These are phyloP conservation scores for Lachnellula occidentalis DNA, from an alignment of 2,329 filamentous ascomycete species.

Conservation along the genomic window DNA sequence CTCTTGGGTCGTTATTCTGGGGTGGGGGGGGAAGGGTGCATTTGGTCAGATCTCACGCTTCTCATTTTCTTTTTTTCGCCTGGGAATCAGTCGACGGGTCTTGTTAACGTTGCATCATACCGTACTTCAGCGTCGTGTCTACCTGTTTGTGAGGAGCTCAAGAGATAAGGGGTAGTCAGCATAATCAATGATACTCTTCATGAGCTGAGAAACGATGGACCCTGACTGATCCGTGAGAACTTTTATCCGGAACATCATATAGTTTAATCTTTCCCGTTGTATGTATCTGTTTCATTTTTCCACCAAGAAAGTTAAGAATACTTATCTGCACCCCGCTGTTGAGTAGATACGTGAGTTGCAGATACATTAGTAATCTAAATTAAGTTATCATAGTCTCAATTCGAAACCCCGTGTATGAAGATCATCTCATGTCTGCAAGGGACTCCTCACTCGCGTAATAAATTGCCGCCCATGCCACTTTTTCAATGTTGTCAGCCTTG, in stretches of 20 bases:
- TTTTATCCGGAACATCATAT: not conserved
- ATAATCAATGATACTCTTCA: slow-evolving; percentile 19
- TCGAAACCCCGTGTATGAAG: not conserved
- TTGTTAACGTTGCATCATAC: slow-evolving; percentile 8
- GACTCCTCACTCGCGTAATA: too few relatives aligned
- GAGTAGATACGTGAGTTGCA: not conserved
- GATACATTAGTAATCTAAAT: not conserved
- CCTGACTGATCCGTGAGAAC: not conserved
- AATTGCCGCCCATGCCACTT: not conserved
- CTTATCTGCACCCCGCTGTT: not conserved
- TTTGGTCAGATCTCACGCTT: slow-evolving; percentile 20
- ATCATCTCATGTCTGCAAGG: too few relatives aligned
- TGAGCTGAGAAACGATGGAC: not conserved
- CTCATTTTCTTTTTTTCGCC: slow-evolving; percentile 9
- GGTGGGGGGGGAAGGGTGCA: slow-evolving; percentile 11
- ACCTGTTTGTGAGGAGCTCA: slow-evolving; percentile 8
- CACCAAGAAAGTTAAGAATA: too few relatives aligned
- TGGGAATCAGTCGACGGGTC: slow-evolving; percentile 4
- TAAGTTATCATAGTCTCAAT: not conserved
- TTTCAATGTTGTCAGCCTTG: slow-evolving; percentile 13
- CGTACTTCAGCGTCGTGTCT: slow-evolving; percentile 17
- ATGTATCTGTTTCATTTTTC: not conserved
- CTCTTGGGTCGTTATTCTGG: slow-evolving; percentile 1
- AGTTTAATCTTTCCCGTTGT: not conserved
- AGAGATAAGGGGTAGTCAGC: slow-evolving; percentile 18